These are phyloP conservation scores for Hyaloscypha finlandica DNA, from an alignment of 495 filamentous ascomycete genomes.

Conservation along the genomic window DNA sequence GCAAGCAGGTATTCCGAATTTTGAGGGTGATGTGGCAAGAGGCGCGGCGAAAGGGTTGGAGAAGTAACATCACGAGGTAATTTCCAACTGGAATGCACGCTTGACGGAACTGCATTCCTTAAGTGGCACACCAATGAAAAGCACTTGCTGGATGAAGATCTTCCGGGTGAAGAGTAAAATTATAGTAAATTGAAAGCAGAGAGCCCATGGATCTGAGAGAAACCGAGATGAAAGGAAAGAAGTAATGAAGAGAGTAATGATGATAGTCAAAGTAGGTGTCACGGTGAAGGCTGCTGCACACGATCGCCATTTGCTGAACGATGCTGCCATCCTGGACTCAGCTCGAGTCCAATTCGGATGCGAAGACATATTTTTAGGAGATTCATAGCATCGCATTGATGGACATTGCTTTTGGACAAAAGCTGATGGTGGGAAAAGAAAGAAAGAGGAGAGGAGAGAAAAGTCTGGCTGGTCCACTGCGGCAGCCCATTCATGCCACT, in stretches of 20 bases:
- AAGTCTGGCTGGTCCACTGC: background rate
- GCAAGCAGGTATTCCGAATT: background rate
- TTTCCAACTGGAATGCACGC: slow-evolving; percentile 14
- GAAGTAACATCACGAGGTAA: slow-evolving; percentile 12
- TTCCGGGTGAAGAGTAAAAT: background rate
- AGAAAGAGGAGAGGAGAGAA: background rate
- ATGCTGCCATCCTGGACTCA: background rate
- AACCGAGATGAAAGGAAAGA: background rate
- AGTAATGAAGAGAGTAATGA: background rate
- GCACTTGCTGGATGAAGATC: background rate
- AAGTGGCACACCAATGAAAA: slow-evolving; percentile 34
- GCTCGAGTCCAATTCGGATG: background rate
- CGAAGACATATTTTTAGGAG: slow-evolving; percentile 4
- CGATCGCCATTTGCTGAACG: background rate
- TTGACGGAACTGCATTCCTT: slow-evolving; percentile 7
- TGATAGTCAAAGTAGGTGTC: background rate
- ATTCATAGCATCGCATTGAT: background rate
- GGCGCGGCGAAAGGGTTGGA: background rate
- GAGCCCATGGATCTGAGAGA: background rate
- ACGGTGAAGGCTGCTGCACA: background rate
- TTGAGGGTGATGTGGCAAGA: background rate
- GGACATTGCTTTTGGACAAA: background rate
- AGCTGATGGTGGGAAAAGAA: background rate
- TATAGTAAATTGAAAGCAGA: background rate
- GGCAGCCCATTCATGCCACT: background rate